Evolutionary conservation across 345 rosid genomes (phyloP).

Genomic region (Eucalyptus melliodora): DNA sequence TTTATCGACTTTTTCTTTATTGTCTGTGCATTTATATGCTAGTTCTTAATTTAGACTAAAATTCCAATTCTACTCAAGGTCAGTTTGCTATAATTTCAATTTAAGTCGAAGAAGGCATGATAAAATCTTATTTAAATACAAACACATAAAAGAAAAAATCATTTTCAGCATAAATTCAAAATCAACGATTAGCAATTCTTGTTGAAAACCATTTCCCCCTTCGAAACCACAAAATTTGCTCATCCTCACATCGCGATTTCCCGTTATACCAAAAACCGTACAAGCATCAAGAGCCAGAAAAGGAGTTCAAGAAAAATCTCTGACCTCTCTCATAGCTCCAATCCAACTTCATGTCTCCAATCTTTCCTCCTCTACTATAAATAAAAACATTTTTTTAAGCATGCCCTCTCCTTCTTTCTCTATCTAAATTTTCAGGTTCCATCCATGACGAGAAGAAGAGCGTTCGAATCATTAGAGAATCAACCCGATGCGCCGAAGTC

Average conservation of each 20-base stretch:
- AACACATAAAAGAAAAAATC: neutral
- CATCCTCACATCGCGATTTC: neutral
- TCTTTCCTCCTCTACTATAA: neutral
- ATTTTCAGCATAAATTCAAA: neutral
- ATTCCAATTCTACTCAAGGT: neutral
- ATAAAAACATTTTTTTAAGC: neutral
- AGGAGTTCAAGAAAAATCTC: neutral
- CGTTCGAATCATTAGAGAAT: neutral
- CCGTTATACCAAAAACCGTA: neutral
- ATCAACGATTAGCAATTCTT: neutral
- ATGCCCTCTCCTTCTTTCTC: neutral
- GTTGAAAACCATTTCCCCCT: neutral
- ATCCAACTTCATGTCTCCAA: neutral
- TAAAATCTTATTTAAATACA: neutral
- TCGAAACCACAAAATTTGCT: neutral
- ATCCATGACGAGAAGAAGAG: conserved; percentile 11
- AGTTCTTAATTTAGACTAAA: neutral
- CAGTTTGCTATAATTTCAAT: neutral
- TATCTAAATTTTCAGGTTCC: neutral
- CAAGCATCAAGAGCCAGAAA: neutral
- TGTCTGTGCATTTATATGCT: neutral
- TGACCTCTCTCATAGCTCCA: neutral
- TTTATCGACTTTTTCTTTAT: neutral
- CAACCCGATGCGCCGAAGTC: neutral
- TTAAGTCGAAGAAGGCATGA: neutral